Evolutionary conservation across 1,284 basidiomycete species (phyloP).

Genomic region (Ceratorhiza oryzae-sativae): DNA sequence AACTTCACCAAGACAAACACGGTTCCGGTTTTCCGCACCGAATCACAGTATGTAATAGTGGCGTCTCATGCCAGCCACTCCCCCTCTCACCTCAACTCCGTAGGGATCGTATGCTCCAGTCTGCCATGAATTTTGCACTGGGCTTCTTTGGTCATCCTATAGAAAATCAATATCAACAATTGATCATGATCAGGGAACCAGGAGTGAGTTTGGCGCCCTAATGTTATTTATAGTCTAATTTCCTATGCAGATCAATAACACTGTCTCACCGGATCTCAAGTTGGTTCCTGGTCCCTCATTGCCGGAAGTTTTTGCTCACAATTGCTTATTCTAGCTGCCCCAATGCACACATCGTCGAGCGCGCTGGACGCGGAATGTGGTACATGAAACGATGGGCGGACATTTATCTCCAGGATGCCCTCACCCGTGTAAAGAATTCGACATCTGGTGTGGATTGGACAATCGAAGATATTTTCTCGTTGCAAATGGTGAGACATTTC

Average conservation of each 20-base stretch:
- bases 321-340: slow-evolving; percentile 33
- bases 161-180: slow-evolving; percentile 78
- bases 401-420: slow-evolving; percentile 74
- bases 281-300: slow-evolving; percentile 48
- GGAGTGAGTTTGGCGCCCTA: slow-evolving; percentile 48
- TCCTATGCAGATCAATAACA: slow-evolving; percentile 73
- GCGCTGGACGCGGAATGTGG: slow-evolving; percentile 44
- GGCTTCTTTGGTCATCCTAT: slow-evolving; percentile 87
- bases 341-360: slow-evolving; percentile 27
- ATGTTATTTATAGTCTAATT: background rate
- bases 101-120: slow-evolving; percentile 82
- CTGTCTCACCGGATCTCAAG: slow-evolving; percentile 76
- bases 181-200: slow-evolving; percentile 75
- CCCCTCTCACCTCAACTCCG: background rate
- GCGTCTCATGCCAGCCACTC: background rate
- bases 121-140: slow-evolving; percentile 82
- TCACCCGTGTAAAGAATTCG: slow-evolving; percentile 65
- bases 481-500: slow-evolving; percentile 56
- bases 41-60: slow-evolving; percentile 75
- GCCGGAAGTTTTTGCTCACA: background rate
- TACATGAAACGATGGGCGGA: slow-evolving; percentile 62
- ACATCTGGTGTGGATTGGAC: slow-evolving; percentile 71
- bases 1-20: slow-evolving; percentile 71
- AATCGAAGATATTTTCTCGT: slow-evolving; percentile 72
- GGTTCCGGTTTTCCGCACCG: slow-evolving; percentile 86